Conservation (phyloP, 2,329 filamentous ascomycete genomes). For the Trichophyton simii region DNA sequence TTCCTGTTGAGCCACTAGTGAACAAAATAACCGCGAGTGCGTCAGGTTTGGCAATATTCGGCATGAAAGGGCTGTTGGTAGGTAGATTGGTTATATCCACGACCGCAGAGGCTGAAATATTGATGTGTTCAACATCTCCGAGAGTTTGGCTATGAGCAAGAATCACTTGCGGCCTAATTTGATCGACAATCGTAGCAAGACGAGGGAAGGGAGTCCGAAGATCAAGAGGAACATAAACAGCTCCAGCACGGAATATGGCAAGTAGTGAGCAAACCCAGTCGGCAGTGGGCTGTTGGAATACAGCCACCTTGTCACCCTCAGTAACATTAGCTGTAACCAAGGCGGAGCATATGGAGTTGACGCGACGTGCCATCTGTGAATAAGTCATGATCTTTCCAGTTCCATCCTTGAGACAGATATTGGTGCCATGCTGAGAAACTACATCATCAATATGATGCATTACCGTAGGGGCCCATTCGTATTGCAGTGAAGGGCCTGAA, state of each 20-base stretch:
- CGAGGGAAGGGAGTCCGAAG: conserved; percentile 19
- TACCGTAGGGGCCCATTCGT: conserved; percentile 19
- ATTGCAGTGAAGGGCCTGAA: neutral
- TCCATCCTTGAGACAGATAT: conserved; percentile 21
- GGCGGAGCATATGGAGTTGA: conserved; percentile 24
- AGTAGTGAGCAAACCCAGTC: conserved; percentile 23
- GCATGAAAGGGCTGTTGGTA: neutral
- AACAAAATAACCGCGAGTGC: conserved; percentile 27
- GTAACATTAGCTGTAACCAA: conserved; percentile 15
- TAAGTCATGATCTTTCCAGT: conserved; percentile 25
- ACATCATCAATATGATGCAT: conserved; percentile 28
- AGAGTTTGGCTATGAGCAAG: conserved; percentile 18
- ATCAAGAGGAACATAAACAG: conserved; percentile 30
- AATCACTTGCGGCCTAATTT: conserved; percentile 21
- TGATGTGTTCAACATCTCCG: neutral
- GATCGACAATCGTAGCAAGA: conserved; percentile 20
- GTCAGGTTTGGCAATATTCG: conserved; percentile 17
- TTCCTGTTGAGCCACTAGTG: conserved; percentile 20
- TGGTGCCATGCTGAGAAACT: conserved; percentile 10
- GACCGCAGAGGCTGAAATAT: neutral
- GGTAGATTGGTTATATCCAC: conserved; percentile 25
- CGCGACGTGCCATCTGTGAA: conserved; percentile 21
- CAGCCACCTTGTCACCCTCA: conserved; percentile 22
- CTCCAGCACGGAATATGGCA: conserved; percentile 31
- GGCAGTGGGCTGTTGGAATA: conserved; percentile 29